Percentiles rank a stretch among this genome's conserved stretches.
Conservation (phyloP, 805 yeast genomes). For the Yamadazyma insecticola region DNA sequence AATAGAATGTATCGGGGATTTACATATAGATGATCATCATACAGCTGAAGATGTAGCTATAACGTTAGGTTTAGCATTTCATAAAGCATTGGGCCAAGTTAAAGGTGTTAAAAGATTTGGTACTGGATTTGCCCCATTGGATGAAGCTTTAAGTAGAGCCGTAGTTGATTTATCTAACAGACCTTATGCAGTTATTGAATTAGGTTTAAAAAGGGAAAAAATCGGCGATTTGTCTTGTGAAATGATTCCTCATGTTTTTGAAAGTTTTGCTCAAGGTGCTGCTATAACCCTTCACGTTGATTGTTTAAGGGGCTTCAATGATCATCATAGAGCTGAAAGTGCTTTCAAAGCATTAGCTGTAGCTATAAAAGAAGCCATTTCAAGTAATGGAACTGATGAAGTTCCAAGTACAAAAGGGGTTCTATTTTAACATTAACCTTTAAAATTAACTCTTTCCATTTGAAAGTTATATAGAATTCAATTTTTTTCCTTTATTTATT, state of each 20-base stretch:
- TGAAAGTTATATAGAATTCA: no score
- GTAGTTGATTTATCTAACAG: constrained; percentile 94
- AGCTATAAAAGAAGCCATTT: constrained; percentile 81
- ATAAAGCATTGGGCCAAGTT: constrained; percentile 82
- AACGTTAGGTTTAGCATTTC: constrained; percentile 85
- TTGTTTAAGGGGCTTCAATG: constrained; percentile 88
- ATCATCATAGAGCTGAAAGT: constrained; percentile 93
- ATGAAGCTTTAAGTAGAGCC: constrained; percentile 92
- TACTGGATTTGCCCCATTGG: constrained; percentile 88
- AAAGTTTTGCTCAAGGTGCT: constrained; percentile 91
- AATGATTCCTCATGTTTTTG: constrained; percentile 97
- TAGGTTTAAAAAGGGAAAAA: constrained; percentile 88
- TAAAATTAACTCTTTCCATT: no score
- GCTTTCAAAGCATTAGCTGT: constrained; percentile 96
- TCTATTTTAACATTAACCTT: constrained; percentile 57
- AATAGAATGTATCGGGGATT: constrained; percentile 88
- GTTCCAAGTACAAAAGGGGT: constrained; percentile 98
- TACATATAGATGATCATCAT: constrained; percentile 96
- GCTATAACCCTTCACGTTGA: constrained; percentile 91
- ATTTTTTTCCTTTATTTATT: no score
- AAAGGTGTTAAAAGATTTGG: constrained; percentile 93
- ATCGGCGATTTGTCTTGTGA: constrained; percentile 90
- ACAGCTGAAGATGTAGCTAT: constrained; percentile 94
- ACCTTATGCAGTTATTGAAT: constrained; percentile 85
- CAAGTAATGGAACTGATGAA: constrained; percentile 81